Conservation (phyloP, 2,329 filamentous ascomycete species). For the Colletotrichum trifolii region DNA sequence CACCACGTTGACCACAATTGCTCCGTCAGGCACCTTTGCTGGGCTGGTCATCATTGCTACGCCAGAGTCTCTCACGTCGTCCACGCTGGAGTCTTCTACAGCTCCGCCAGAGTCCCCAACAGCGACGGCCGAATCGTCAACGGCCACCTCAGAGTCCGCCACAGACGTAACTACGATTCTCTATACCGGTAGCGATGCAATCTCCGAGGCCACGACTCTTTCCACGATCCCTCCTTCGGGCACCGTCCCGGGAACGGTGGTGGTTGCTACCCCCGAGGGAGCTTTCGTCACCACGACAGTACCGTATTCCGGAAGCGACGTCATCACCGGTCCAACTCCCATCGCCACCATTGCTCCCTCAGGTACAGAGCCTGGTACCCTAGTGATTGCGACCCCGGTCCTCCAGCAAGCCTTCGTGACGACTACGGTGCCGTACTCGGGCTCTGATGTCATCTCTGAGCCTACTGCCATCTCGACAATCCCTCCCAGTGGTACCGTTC, state of each 20-base stretch:
- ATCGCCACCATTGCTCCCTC: background rate
- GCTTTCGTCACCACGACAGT: slow-evolving; percentile 7
- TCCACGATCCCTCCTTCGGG: slow-evolving; percentile 5
- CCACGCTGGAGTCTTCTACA: background rate
- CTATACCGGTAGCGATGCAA: background rate
- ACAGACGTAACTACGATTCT: background rate
- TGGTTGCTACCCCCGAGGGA: background rate
- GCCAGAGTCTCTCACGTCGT: background rate
- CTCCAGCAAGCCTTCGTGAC: background rate
- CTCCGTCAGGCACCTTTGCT: slow-evolving; percentile 17
- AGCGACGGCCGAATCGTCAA: background rate
- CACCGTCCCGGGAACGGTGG: background rate
- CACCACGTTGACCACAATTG: slow-evolving; percentile 6
- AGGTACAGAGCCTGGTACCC: background rate
- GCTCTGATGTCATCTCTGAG: background rate
- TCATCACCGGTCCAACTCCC: background rate
- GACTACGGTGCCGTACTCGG: slow-evolving; percentile 1
- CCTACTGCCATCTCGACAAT: slow-evolving; percentile 2
- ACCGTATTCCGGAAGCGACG: background rate
- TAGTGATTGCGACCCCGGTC: background rate
- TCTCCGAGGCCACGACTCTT: slow-evolving; percentile 2
- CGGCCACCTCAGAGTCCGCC: background rate
- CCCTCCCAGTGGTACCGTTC: slow-evolving; percentile 11
- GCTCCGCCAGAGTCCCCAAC: background rate
- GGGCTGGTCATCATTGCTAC: slow-evolving; percentile 19